These are phyloP conservation scores for Silybum marianum DNA, from an alignment of 129 eudicot genomes.

Conservation along the genomic window DNA sequence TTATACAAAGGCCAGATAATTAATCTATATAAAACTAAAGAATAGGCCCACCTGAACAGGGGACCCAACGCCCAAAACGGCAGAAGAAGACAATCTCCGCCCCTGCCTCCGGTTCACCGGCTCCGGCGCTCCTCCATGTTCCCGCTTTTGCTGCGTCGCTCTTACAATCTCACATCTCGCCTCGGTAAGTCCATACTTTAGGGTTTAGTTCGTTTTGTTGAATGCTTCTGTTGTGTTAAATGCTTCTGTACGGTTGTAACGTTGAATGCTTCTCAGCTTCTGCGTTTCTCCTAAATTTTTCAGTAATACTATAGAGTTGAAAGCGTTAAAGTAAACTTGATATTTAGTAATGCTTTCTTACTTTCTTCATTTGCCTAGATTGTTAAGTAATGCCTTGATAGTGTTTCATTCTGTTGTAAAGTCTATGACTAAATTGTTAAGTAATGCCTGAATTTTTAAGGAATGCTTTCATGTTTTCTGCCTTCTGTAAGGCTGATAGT, in stretches of 20 bases:
- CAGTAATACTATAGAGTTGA: neutral
- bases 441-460: too few species aligned
- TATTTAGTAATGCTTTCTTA: too few species aligned
- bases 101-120: neutral
- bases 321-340: neutral
- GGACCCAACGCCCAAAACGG: neutral
- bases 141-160: neutral
- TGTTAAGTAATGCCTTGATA: neutral
- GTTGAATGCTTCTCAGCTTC: neutral
- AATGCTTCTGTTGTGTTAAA: neutral
- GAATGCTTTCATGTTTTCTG: neutral
- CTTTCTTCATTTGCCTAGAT: neutral
- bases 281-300: neutral
- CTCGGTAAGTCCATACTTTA: neutral
- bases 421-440: neutral
- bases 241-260: too few species aligned
- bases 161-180: neutral
- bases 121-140: neutral
- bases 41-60: neutral
- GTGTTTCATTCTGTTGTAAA: neutral
- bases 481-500: neutral
- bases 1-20: too few species aligned
- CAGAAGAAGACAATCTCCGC: neutral
- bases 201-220: neutral
- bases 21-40: too few species aligned